A percentile compares a stretch with the other conserved stretches of the same genome.
Evolutionary conservation across 805 yeast genomes (phyloP).

Genomic region (Clavispora carvajalis): DNA sequence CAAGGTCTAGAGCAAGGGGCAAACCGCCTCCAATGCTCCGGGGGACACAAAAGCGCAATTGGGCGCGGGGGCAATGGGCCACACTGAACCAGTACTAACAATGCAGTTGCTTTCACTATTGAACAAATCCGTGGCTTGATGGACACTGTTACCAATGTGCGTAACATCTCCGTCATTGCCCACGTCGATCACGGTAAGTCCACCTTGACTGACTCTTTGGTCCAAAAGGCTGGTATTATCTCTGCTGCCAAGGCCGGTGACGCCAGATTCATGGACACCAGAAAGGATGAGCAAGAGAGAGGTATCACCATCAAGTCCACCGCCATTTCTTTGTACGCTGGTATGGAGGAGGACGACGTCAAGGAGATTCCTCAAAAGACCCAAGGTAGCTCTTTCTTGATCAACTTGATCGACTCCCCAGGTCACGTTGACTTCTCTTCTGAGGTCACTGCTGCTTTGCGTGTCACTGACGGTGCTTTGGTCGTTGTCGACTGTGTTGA

Average conservation of each 20-base stretch:
- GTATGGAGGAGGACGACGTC: constrained; percentile 78
- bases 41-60: too few species aligned
- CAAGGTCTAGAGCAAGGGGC: too few species aligned
- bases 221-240: constrained; percentile 98
- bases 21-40: too few species aligned
- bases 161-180: constrained; percentile 99
- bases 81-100: constrained; percentile 28
- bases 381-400: constrained; percentile 89
- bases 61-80: too few species aligned
- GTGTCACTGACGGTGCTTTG: constrained; percentile 99
- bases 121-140: constrained; percentile 95
- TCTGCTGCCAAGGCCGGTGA: constrained; percentile 99
- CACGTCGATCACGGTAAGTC: constrained; percentile 99
- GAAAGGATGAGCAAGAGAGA: constrained; percentile 99
- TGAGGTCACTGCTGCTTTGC: constrained; percentile 99
- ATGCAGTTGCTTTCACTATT: constrained; percentile 45
- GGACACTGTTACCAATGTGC: constrained; percentile 99
- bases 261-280: constrained; percentile 99
- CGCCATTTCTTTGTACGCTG: constrained; percentile 93
- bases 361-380: constrained; percentile 90
- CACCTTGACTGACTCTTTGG: constrained; percentile 97
- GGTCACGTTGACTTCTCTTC: constrained; percentile 99
- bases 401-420: constrained; percentile 98
- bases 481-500: constrained; percentile 99
- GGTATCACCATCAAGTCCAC: constrained; percentile 99